Conservation (phyloP, 2,329 filamentous ascomycete genomes). For the Pseudohalonectria lignicola region DNA sequence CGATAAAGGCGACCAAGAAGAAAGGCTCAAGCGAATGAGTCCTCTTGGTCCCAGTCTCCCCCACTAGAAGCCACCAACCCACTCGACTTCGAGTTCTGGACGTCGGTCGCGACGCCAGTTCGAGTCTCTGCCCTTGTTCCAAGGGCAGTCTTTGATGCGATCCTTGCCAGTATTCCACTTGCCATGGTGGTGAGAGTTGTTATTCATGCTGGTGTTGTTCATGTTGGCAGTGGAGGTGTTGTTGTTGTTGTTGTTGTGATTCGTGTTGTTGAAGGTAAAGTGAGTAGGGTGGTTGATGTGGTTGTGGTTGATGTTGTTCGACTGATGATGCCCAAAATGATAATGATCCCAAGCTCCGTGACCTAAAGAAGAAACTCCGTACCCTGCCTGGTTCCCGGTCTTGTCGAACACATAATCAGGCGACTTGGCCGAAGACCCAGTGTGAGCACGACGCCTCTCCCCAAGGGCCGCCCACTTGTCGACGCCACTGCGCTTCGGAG, state of each 20-base stretch:
- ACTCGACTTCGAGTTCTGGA: constrained; percentile 72
- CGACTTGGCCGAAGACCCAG: constrained; percentile 35
- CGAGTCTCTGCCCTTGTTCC: constrained; percentile 47
- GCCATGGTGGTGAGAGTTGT: constrained; percentile 12
- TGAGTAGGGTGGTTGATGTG: constrained; percentile 9
- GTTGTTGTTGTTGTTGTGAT: constrained; percentile 11
- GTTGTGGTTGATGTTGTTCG: constrained; percentile 9
- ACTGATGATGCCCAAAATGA: constrained; percentile 13
- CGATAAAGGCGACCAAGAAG: too few relatives aligned
- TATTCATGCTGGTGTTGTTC: constrained; percentile 10
- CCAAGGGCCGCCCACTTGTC: constrained; percentile 91
- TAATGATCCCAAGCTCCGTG: constrained; percentile 36
- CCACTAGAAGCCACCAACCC: constrained; percentile 82
- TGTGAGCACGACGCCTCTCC: constrained; percentile 64
- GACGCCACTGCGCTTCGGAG: constrained; percentile 48
- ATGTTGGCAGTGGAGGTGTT: constrained; percentile 8
- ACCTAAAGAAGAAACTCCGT: constrained; percentile 36
- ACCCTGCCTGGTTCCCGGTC: constrained; percentile 16
- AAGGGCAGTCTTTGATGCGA: constrained; percentile 40
- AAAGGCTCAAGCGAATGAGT: too few relatives aligned
- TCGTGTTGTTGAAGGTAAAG: constrained; percentile 6
- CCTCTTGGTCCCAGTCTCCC: too few relatives aligned
- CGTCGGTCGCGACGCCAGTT: constrained; percentile 52
- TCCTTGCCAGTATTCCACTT: constrained; percentile 31
- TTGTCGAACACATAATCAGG: constrained; percentile 24